These are phyloP conservation scores for Cryptococcus wingfieldii DNA, from an alignment of 1,284 basidiomycete genomes.

Conservation along the genomic window DNA sequence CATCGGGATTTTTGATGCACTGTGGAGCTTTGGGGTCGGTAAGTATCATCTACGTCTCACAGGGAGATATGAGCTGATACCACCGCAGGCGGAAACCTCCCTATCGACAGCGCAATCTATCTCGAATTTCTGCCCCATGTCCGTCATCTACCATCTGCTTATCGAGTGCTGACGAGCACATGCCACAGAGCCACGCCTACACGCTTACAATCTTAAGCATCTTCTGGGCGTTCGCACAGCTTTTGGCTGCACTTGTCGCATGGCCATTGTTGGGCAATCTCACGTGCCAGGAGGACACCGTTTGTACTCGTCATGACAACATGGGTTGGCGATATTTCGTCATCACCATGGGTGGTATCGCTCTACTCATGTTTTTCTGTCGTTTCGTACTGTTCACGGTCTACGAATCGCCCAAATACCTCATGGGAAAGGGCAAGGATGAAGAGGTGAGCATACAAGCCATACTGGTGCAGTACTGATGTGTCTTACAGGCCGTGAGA, in stretches of 20 bases:
- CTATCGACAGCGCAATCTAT: constrained; percentile 58
- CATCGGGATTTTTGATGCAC: constrained; percentile 53
- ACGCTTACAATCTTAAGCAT: constrained; percentile 61
- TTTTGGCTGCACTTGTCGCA: constrained; percentile 29
- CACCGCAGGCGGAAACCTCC: constrained; percentile 55
- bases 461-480: too few species aligned
- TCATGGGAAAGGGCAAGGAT: constrained; percentile 57
- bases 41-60: too few species aligned
- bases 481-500: constrained; percentile 47
- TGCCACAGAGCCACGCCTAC: constrained; percentile 52
- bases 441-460: constrained; percentile 43
- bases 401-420: constrained; percentile 56
- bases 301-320: constrained; percentile 26
- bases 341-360: constrained; percentile 54
- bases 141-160: too few species aligned
- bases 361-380: constrained; percentile 49
- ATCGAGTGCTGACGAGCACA: too few species aligned
- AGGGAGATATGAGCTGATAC: too few species aligned
- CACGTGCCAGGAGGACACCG: constrained; percentile 13
- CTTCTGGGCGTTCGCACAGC: constrained; percentile 61
- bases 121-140: constrained; percentile 54
- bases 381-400: constrained; percentile 49
- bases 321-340: constrained; percentile 53
- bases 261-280: constrained; percentile 32
- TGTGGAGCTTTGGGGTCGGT: constrained; percentile 55